These are phyloP conservation scores for Hyaloraphidium curvatum DNA, from an alignment of 192 early-diverging fungal genomes.

Conservation along the genomic window DNA sequence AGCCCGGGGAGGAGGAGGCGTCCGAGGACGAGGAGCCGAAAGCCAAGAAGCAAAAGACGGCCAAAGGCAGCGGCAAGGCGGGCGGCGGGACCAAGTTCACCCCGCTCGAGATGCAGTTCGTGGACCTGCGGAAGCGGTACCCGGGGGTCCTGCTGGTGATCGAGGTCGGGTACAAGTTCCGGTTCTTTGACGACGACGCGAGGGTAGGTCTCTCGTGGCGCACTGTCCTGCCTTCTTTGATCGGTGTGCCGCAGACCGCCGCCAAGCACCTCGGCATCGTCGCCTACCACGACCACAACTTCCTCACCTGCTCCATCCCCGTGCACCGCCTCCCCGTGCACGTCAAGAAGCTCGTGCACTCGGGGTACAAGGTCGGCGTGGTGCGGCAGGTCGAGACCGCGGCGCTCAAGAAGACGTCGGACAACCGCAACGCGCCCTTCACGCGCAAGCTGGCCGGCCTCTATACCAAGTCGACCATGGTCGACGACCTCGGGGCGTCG, in stretches of 20 bases:
- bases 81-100: conserved; percentile 34
- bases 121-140: conserved; percentile 48
- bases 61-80: conserved; percentile 5
- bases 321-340: conserved; percentile 58
- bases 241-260: conserved; percentile 25
- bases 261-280: conserved; percentile 61
- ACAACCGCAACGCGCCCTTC: conserved; percentile 46
- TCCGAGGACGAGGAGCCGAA: no score
- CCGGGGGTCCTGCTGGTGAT: conserved; percentile 57
- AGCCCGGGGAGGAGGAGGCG: no score
- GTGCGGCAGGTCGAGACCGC: conserved; percentile 71
- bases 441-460: conserved; percentile 39
- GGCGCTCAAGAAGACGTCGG: conserved; percentile 48
- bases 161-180: conserved; percentile 88
- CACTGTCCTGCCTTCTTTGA: no score
- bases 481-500: conserved; percentile 21
- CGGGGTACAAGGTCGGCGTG: conserved; percentile 73
- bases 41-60: no score
- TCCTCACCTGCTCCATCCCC: conserved; percentile 65
- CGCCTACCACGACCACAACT: conserved; percentile 55
- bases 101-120: conserved; percentile 64
- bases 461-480: conserved; percentile 44
- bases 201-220: conserved; percentile 25
- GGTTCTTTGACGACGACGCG: conserved; percentile 82
- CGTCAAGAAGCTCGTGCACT: conserved; percentile 54